A percentile compares a stretch with the other conserved stretches of the same genome.
phyloP scores from a whole-genome alignment of 257 asterid genomes.

The Vinca minor region DNA sequence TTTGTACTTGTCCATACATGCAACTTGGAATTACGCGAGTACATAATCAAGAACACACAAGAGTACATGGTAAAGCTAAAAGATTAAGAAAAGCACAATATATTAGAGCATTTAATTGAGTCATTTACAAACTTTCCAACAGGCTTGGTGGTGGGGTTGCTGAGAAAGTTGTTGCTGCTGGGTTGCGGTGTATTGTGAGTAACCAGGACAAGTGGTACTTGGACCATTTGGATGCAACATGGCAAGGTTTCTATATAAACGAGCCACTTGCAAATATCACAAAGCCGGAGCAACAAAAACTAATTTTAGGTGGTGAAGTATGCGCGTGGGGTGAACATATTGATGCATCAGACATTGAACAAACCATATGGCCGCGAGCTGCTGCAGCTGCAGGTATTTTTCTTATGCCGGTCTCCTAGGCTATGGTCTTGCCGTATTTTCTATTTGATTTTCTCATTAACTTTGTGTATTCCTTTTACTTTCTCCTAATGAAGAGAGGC shows the following conservation, averaged over 20 bases:
- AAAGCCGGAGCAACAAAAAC: constrained; percentile 48
- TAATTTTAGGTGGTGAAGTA: constrained; percentile 86
- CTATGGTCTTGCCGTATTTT: no score
- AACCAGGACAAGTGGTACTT: constrained; percentile 93
- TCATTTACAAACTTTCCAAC: not conserved
- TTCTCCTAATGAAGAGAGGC: constrained; percentile 47
- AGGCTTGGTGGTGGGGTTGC: constrained; percentile 92
- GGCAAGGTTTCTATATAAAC: constrained; percentile 72
- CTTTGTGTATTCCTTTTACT: not conserved
- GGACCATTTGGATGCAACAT: constrained; percentile 68
- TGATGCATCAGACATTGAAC: constrained; percentile 77
- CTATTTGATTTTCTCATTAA: not conserved
- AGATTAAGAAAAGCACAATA: no score
- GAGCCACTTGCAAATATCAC: constrained; percentile 83
- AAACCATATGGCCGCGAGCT: constrained; percentile 92
- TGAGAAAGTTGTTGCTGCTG: constrained; percentile 53
- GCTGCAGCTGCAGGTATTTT: constrained; percentile 93
- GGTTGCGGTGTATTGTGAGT: constrained; percentile 83
- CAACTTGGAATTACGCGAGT: not conserved
- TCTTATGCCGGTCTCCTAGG: no score
- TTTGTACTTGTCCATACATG: not conserved
- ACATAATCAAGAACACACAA: not conserved
- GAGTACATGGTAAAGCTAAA: not conserved
- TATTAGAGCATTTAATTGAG: no score
- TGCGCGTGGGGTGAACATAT: constrained; percentile 80